A percentile compares a stretch with the other conserved stretches of the same genome.
Conservation (phyloP, 495 filamentous ascomycete genomes). For the Penicilliopsis zonata region DNA sequence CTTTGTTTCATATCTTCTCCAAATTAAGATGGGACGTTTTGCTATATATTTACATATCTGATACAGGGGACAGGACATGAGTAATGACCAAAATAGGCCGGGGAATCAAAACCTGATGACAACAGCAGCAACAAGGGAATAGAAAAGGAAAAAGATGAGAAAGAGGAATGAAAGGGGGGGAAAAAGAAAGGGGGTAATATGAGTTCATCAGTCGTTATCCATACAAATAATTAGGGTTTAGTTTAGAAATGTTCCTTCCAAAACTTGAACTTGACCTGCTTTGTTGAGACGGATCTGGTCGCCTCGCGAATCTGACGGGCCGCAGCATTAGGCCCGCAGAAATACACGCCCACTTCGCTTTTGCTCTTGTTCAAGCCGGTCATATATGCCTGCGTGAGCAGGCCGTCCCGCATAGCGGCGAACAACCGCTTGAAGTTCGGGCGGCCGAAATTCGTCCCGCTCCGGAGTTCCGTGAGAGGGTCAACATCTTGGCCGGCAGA, state of each 20-base stretch:
- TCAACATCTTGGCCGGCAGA: slow-evolving; percentile 78
- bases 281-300: slow-evolving; percentile 52
- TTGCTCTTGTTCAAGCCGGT: slow-evolving; percentile 52
- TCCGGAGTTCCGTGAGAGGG: slow-evolving; percentile 81
- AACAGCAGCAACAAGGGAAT: too few species aligned
- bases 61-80: too few species aligned
- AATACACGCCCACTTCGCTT: slow-evolving; percentile 93
- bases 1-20: too few species aligned
- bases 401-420: slow-evolving; percentile 73
- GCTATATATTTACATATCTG: too few species aligned
- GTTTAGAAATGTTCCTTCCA: slow-evolving; percentile 87
- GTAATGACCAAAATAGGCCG: too few species aligned
- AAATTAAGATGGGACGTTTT: too few species aligned
- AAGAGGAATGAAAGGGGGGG: too few species aligned
- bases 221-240: too few species aligned
- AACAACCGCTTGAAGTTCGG: slow-evolving; percentile 84
- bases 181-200: too few species aligned
- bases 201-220: too few species aligned
- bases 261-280: slow-evolving; percentile 87
- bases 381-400: slow-evolving; percentile 75
- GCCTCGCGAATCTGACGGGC: slow-evolving; percentile 80
- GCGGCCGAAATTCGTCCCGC: slow-evolving; percentile 88
- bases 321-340: slow-evolving; percentile 77
- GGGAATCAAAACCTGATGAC: too few species aligned
- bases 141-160: too few species aligned